Evolutionary conservation across 164 flowering plant genomes (phyloP).

Genomic region (Warburgia ugandensis): DNA sequence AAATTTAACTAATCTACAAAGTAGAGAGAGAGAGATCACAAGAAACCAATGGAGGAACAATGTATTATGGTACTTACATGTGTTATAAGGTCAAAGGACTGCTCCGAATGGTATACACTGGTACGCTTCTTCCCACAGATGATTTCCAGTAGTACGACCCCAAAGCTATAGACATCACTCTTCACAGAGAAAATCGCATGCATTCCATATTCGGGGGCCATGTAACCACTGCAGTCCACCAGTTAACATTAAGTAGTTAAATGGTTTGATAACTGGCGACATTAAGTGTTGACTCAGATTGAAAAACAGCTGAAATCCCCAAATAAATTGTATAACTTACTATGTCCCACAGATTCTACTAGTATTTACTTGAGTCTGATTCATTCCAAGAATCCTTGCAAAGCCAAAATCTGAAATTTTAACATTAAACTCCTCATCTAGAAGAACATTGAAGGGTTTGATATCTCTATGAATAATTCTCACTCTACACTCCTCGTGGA

Average conservation of each 20-base stretch:
- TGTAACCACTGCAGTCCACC: slow-evolving; percentile 5
- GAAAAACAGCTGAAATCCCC: background rate
- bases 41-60: background rate
- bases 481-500: slow-evolving; percentile 48
- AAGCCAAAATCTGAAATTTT: slow-evolving; percentile 59
- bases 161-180: slow-evolving; percentile 10
- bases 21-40: background rate
- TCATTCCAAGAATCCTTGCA: slow-evolving; percentile 33
- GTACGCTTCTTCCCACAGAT: slow-evolving; percentile 11
- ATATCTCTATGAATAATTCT: slow-evolving; percentile 51
- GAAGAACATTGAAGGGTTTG: slow-evolving; percentile 43
- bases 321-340: slow-evolving; percentile 13
- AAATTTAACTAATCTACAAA: background rate
- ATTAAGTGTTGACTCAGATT: no score
- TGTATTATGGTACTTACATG: background rate
- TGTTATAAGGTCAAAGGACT: slow-evolving; percentile 1
- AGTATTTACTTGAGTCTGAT: slow-evolving; percentile 20
- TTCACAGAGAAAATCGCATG: slow-evolving; percentile 7
- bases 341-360: slow-evolving; percentile 29
- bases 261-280: no score
- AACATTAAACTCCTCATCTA: slow-evolving; percentile 42
- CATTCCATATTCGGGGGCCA: slow-evolving; percentile 11
- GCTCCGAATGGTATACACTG: slow-evolving; percentile 1
- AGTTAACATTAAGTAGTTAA: background rate
- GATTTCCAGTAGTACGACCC: slow-evolving; percentile 10